Conservation (phyloP, 2,329 filamentous ascomycete genomes). For the Colletotrichum sublineola region DNA sequence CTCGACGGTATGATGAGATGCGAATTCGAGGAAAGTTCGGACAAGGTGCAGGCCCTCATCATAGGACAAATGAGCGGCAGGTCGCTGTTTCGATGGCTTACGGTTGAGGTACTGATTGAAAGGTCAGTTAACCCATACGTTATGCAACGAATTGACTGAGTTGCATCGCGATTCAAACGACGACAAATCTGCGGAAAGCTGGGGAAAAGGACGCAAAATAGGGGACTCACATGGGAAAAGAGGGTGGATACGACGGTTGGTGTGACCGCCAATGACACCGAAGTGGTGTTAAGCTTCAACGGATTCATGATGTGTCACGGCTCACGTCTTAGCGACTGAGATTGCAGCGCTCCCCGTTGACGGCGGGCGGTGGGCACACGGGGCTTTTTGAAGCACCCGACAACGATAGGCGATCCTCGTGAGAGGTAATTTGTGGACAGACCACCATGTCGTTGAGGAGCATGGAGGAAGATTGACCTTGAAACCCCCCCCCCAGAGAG, state of each 20-base stretch:
- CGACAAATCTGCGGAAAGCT: constrained; percentile 13
- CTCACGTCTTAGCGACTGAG: background rate
- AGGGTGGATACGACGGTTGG: constrained; percentile 90
- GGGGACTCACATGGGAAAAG: constrained; percentile 79
- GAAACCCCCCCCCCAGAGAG: constrained; percentile 28
- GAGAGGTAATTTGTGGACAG: constrained; percentile 22
- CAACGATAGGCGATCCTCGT: constrained; percentile 2
- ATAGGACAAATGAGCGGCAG: constrained; percentile 92
- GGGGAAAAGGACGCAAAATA: constrained; percentile 7
- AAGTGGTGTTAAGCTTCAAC: constrained; percentile 77
- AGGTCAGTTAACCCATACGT: background rate
- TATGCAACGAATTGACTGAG: background rate
- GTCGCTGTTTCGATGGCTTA: constrained; percentile 80
- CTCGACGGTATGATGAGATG: constrained; percentile 91
- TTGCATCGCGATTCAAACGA: constrained; percentile 17
- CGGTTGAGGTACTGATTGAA: constrained; percentile 80
- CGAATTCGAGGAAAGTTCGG: constrained; percentile 85
- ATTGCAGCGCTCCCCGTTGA: constrained; percentile 6
- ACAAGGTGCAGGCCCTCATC: constrained; percentile 92
- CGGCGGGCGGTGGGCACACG: background rate
- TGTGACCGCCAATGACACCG: constrained; percentile 85
- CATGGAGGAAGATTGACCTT: constrained; percentile 27
- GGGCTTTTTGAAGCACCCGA: constrained; percentile 33
- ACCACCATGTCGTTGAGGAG: constrained; percentile 31
- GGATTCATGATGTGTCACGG: constrained; percentile 58